A percentile compares a stretch with the other conserved stretches of the same genome.
Conservation (phyloP, 805 yeast species). For the Pichia exigua region DNA sequence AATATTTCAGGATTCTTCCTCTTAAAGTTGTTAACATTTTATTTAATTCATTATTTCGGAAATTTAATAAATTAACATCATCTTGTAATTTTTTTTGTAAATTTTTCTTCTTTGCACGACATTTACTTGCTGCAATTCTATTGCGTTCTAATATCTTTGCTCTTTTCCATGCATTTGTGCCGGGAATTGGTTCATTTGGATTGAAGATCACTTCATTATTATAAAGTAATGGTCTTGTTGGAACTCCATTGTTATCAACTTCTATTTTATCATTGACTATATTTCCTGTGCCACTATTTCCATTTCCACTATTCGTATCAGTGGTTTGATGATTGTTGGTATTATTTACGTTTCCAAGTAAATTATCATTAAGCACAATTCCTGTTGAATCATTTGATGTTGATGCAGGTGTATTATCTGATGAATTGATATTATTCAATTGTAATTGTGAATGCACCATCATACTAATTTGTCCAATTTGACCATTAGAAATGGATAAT, state of each 20-base stretch:
- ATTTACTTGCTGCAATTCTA: slow-evolving; percentile 90
- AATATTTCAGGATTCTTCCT: background rate
- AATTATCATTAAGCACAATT: background rate
- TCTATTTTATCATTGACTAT: slow-evolving; percentile 5
- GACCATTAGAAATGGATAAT: slow-evolving; percentile 78
- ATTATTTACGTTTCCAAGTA: background rate
- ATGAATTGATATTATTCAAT: background rate
- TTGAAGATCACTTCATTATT: slow-evolving; percentile 48
- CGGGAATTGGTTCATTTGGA: slow-evolving; percentile 53
- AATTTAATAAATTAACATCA: slow-evolving; percentile 43
- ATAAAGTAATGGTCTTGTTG: slow-evolving; percentile 44
- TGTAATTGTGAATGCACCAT: slow-evolving; percentile 19
- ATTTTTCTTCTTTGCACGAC: slow-evolving; percentile 87
- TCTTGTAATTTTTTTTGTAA: slow-evolving; percentile 61
- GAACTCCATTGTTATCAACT: slow-evolving; percentile 30
- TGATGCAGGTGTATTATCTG: slow-evolving; percentile 4
- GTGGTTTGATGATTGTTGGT: slow-evolving; percentile 13
- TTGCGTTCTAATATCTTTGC: slow-evolving; percentile 78
- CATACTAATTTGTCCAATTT: slow-evolving; percentile 59
- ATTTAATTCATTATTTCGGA: slow-evolving; percentile 34
- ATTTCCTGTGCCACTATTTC: background rate
- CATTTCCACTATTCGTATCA: background rate
- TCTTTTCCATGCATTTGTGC: slow-evolving; percentile 65
- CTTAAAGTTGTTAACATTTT: slow-evolving; percentile 22
- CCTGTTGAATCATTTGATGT: background rate